Percentiles rank a stretch among this genome's conserved stretches.
phyloP scores from a whole-genome alignment of 2,329 filamentous ascomycete species.

The Monosporascus sp. region DNA sequence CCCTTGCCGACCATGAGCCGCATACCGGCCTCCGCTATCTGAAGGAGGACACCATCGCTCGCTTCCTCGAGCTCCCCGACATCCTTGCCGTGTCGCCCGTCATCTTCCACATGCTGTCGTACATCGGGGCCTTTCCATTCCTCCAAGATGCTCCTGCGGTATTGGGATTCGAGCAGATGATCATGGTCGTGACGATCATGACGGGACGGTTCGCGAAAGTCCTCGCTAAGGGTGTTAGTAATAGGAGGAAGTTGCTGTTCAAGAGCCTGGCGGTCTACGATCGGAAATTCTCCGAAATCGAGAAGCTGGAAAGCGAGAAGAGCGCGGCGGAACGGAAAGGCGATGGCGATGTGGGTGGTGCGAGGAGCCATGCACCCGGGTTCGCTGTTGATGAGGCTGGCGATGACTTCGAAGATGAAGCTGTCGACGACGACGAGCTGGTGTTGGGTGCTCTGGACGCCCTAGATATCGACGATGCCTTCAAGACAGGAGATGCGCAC shows the following conservation, averaged over 20 bases:
- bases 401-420: slow-evolving; percentile 36
- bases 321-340: slow-evolving; percentile 3
- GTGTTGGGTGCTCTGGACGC: slow-evolving; percentile 65
- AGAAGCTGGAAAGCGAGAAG: slow-evolving; percentile 11
- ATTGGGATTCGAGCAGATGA: slow-evolving; percentile 62
- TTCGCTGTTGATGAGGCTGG: slow-evolving; percentile 43
- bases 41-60: slow-evolving; percentile 64
- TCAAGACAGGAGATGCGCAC: slow-evolving; percentile 45
- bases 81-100: slow-evolving; percentile 62
- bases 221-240: slow-evolving; percentile 51
- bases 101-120: slow-evolving; percentile 67
- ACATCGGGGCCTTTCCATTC: slow-evolving; percentile 70
- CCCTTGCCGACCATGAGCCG: slow-evolving; percentile 61
- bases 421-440: slow-evolving; percentile 54
- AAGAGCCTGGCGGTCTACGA: slow-evolving; percentile 69
- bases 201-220: slow-evolving; percentile 65
- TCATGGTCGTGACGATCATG: slow-evolving; percentile 69
- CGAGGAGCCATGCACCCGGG: slow-evolving; percentile 27
- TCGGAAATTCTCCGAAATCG: slow-evolving; percentile 41
- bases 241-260: slow-evolving; percentile 63
- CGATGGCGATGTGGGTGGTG: neutral
- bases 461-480: slow-evolving; percentile 59
- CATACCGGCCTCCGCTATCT: slow-evolving; percentile 53
- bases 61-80: slow-evolving; percentile 71
- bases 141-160: slow-evolving; percentile 65